Evolutionary conservation across 164 flowering plant species (phyloP), one percentile per base, ranked within the genome.

Genomic region (Aristolochia californica): DNA sequence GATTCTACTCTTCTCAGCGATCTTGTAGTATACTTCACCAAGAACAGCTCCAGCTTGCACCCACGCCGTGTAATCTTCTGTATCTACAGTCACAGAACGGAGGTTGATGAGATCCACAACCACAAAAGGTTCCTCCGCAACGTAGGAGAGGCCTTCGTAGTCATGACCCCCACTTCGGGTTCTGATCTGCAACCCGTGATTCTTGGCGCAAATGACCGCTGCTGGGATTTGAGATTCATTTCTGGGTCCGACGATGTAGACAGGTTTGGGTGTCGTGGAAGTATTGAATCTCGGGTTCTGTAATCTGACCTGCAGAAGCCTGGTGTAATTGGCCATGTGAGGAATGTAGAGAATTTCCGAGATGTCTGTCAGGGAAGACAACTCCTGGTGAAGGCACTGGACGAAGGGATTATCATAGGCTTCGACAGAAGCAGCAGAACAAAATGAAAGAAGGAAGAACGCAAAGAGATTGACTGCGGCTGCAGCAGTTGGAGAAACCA

Each of bases 121-220:
- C 13, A 74, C n/a, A 25, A 67, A 74, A 5, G 72, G 66, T 0
- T 25, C 26, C 17, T 38, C 9, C 1, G 66, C 49, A 11, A 59
- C 21, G 30, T 61, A 74, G 8, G 77, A 74, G 3, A 64, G 65
- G 21, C 74, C 72, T 28, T 74, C 77, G 48, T 70, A 70, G 61
- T 70, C 74, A 45, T 74, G 77, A 5, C 77, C 77, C 0, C 72
- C 74, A 25, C 77, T 70, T 43, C 59, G 45, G 44, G 60, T 25
- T n/a, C 68, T 61, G 15, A 70, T 25, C 24, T 62, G 70, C 48
- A 70, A 0, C 7, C 62, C 55, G 9, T 22, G 17, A 13, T 65
- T 17, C 26, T 57, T 65, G 25, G 62, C 17, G 48, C 77, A 74
- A 5, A 56, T 13, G 5, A 70, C 26, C n/a, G 72, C 62, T 4